These are phyloP conservation scores for Porcisia deanei DNA, from an alignment of 208 protist genomes.

Conservation along the genomic window DNA sequence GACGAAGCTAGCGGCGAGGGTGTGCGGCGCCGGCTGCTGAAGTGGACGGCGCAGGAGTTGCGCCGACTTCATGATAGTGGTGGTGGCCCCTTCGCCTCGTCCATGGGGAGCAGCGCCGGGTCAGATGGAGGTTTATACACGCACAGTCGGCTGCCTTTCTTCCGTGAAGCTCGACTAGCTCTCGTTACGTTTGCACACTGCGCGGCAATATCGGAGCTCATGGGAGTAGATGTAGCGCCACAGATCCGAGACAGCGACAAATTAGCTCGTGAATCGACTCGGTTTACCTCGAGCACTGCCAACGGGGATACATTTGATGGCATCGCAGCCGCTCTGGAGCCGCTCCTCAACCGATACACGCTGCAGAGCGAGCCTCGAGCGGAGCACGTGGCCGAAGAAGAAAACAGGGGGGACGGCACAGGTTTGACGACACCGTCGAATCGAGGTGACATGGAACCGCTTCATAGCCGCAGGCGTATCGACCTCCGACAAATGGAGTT, in stretches of 20 bases:
- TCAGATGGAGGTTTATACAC: neutral
- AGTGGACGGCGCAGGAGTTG: slow-evolving; percentile 68
- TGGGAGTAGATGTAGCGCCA: slow-evolving; percentile 46
- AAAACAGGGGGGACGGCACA: neutral
- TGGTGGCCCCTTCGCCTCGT: neutral
- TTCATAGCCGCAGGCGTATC: slow-evolving; percentile 13
- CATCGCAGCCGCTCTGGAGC: slow-evolving; percentile 39
- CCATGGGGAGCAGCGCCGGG: slow-evolving; percentile 1
- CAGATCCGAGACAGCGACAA: slow-evolving; percentile 7
- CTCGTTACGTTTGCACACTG: slow-evolving; percentile 76
- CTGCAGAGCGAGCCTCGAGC: slow-evolving; percentile 14
- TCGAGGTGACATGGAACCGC: neutral
- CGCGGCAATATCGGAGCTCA: slow-evolving; percentile 63
- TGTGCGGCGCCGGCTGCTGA: slow-evolving; percentile 63
- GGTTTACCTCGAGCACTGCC: slow-evolving; percentile 10
- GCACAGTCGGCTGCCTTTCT: slow-evolving; percentile 15
- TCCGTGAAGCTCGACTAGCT: slow-evolving; percentile 35
- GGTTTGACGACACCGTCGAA: neutral
- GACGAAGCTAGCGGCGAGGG: slow-evolving; percentile 52
- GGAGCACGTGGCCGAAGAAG: slow-evolving; percentile 10
- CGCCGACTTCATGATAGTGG: slow-evolving; percentile 14
- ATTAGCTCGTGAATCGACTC: neutral
- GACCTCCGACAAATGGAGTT: slow-evolving; percentile 66
- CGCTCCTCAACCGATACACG: slow-evolving; percentile 50
- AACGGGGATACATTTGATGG: slow-evolving; percentile 21